phyloP scores from a whole-genome alignment of 2,329 filamentous ascomycete genomes.

The Pestalotiopsis sp. region DNA sequence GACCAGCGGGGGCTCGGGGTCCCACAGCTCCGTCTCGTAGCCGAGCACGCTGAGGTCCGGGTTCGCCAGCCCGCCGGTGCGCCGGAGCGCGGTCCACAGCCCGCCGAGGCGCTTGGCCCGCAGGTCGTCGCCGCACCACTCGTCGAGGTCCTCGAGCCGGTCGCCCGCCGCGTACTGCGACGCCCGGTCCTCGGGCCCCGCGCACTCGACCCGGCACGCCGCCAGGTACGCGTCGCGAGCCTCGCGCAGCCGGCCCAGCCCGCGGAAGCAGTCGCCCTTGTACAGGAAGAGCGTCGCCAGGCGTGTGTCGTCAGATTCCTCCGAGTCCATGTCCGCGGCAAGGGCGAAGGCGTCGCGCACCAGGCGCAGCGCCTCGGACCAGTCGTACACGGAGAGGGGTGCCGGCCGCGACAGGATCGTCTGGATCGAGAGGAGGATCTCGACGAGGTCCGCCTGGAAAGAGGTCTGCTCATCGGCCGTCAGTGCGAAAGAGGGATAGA shows the following conservation, averaged over 20 bases:
- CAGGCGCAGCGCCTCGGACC: conserved; percentile 6
- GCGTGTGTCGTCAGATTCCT: not conserved
- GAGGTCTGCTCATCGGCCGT: not conserved
- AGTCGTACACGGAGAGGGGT: conserved; percentile 4
- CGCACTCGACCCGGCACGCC: not conserved
- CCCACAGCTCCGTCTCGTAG: conserved; percentile 8
- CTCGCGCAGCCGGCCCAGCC: conserved; percentile 2
- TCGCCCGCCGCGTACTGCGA: not conserved
- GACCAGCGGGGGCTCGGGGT: conserved; percentile 1
- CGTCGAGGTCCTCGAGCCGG: not conserved
- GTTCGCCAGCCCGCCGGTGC: not conserved
- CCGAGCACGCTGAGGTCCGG: not conserved
- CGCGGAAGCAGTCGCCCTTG: conserved; percentile 8
- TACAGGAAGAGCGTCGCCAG: conserved; percentile 2
- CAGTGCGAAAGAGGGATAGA: not conserved
- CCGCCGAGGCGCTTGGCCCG: not conserved
- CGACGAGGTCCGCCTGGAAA: not conserved
- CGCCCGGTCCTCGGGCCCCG: not conserved
- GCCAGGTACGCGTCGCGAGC: conserved; percentile 3
- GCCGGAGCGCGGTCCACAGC: not conserved
- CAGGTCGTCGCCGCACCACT: not conserved
- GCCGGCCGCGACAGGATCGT: not conserved
- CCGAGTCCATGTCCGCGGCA: not conserved
- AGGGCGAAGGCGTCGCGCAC: not conserved
- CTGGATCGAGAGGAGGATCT: not conserved